Percentiles rank a stretch among this genome's conserved stretches.
Conservation (phyloP, 495 filamentous ascomycete species). For the Daldinia concentrica region DNA sequence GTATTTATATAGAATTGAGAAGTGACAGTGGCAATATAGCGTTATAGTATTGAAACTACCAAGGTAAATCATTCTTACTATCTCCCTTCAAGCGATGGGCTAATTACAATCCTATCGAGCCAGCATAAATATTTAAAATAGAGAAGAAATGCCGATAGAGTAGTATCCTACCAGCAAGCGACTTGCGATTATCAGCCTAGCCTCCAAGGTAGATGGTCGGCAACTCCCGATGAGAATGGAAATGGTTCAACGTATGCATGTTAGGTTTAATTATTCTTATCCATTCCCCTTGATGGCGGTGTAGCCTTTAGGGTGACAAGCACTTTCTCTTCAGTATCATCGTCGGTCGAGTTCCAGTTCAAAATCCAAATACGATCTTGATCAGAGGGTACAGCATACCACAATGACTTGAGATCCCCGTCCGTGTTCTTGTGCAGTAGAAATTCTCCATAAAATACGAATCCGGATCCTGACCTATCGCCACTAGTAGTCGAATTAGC, state of each 20-base stretch:
- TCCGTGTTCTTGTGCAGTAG: slow-evolving; percentile 42
- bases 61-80: neutral
- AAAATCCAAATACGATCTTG: slow-evolving; percentile 44
- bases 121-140: neutral
- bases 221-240: neutral
- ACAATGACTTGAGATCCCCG: slow-evolving; percentile 46
- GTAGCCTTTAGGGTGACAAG: slow-evolving; percentile 43
- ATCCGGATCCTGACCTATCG: slow-evolving; percentile 39
- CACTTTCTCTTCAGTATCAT: slow-evolving; percentile 32
- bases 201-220: neutral
- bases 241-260: neutral
- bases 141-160: neutral
- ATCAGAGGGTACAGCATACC: slow-evolving; percentile 42
- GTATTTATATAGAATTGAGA: neutral
- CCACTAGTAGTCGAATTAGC: slow-evolving; percentile 30
- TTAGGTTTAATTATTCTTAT: neutral
- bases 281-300: slow-evolving; percentile 35
- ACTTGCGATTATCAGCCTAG: neutral
- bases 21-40: neutral
- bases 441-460: slow-evolving; percentile 51
- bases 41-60: neutral
- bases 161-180: neutral
- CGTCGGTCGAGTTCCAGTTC: slow-evolving; percentile 48
- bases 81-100: neutral
- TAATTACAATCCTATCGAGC: neutral